Evolutionary conservation across 176 grass and related monocot species (phyloP).

Genomic region (Rhynchospora pubera): DNA sequence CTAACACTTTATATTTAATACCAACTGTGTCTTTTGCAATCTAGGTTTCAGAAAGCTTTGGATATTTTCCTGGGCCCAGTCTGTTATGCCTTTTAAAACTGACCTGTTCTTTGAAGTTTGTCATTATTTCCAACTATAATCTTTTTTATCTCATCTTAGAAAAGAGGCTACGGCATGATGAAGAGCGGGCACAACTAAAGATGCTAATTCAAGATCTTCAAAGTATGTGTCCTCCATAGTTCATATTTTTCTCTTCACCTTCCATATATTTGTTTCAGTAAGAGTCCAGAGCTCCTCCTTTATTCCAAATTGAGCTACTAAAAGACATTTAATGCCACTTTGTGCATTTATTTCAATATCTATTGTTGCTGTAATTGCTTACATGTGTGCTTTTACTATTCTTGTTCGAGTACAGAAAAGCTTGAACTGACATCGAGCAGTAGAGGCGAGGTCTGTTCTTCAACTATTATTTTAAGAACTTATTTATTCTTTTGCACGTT

Average conservation of each 20-base stretch:
- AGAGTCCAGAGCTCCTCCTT: neutral
- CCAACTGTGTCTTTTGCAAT: neutral
- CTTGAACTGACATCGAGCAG: slow-evolving; percentile 42
- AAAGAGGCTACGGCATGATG: slow-evolving; percentile 54
- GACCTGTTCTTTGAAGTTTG: neutral
- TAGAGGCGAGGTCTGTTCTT: slow-evolving; percentile 49
- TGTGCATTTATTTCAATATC: neutral
- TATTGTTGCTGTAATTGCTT: neutral
- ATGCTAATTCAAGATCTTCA: slow-evolving; percentile 69
- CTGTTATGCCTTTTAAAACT: neutral
- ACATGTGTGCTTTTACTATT: slow-evolving; percentile 23
- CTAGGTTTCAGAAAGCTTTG: neutral
- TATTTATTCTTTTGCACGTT: slow-evolving; percentile 9
- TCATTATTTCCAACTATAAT: slow-evolving; percentile 11
- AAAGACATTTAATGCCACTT: neutral
- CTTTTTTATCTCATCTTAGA: slow-evolving; percentile 43
- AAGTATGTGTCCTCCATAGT: slow-evolving; percentile 35
- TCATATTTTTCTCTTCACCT: neutral
- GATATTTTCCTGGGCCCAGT: neutral
- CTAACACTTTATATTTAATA: neutral
- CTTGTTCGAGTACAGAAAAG: slow-evolving; percentile 57
- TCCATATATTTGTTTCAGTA: slow-evolving; percentile 6
- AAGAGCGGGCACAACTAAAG: slow-evolving; percentile 77
- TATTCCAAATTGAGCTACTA: neutral
- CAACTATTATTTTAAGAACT: slow-evolving; percentile 10